phyloP scores from a whole-genome alignment of 2,329 filamentous ascomycete species.

The Alternaria rosae region DNA sequence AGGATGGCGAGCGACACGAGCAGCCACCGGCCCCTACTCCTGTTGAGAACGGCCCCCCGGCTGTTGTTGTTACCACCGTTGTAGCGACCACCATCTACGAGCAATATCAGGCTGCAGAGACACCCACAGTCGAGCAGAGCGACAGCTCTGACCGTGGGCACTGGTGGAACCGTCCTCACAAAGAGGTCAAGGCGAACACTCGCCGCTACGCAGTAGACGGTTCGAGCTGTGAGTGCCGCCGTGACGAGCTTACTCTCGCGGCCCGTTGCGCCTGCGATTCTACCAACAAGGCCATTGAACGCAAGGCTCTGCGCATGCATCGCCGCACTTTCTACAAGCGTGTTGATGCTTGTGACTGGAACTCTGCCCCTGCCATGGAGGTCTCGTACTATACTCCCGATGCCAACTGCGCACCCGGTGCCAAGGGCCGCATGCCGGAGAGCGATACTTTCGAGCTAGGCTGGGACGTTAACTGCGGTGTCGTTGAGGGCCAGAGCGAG shows the following conservation, averaged over 20 bases:
- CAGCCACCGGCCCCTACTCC: background rate
- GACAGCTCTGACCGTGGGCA: constrained; percentile 9
- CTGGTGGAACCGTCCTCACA: constrained; percentile 13
- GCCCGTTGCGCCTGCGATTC: constrained; percentile 35
- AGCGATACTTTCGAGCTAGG: constrained; percentile 51
- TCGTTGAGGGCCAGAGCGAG: constrained; percentile 54
- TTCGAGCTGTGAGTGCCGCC: constrained; percentile 40
- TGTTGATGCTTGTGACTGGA: constrained; percentile 45
- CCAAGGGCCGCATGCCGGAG: constrained; percentile 29
- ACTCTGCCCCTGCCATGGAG: constrained; percentile 52
- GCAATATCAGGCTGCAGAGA: constrained; percentile 2
- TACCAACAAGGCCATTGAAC: constrained; percentile 34
- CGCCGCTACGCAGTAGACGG: constrained; percentile 38
- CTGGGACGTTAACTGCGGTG: constrained; percentile 45
- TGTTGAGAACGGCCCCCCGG: background rate
- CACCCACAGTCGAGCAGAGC: constrained; percentile 12
- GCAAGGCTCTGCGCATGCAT: constrained; percentile 43
- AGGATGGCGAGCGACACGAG: constrained; percentile 4
- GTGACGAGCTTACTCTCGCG: constrained; percentile 26
- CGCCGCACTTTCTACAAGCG: constrained; percentile 41
- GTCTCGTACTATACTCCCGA: constrained; percentile 51
- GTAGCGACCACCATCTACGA: constrained; percentile 12
- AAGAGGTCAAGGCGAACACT: constrained; percentile 17
- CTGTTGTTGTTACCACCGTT: constrained; percentile 15
- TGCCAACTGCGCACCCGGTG: constrained; percentile 46